These are phyloP conservation scores for Yamadazyma dushanensis DNA, from an alignment of 1,139 yeast genomes.

Conservation along the genomic window DNA sequence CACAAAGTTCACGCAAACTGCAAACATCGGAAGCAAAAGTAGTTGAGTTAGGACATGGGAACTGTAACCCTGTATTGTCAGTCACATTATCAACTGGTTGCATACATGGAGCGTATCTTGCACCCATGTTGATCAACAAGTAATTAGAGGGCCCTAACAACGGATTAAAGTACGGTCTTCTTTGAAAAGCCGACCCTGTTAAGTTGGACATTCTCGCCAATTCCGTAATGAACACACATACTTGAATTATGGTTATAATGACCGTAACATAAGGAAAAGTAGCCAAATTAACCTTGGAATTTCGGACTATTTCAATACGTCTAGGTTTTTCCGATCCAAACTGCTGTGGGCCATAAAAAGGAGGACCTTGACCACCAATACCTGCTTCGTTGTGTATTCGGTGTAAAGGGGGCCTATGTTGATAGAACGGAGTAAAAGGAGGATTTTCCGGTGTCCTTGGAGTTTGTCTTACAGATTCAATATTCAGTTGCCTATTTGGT, in stretches of 20 bases:
- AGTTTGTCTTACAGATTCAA: too few species aligned
- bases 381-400: too few species aligned
- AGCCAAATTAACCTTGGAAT: too few species aligned
- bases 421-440: too few species aligned
- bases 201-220: conserved; percentile 55
- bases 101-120: conserved; percentile 75
- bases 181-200: conserved; percentile 70
- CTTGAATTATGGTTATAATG: conserved; percentile 50
- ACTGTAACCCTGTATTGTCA: conserved; percentile 43
- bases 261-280: conserved; percentile 52
- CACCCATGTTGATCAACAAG: conserved; percentile 67
- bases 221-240: conserved; percentile 68
- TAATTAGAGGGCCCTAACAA: conserved; percentile 81
- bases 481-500: too few species aligned
- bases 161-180: conserved; percentile 73
- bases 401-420: too few species aligned
- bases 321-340: too few species aligned
- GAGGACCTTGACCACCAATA: too few species aligned
- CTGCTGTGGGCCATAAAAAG: too few species aligned
- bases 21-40: conserved; percentile 55
- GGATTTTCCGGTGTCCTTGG: too few species aligned
- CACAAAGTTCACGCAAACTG: conserved; percentile 58
- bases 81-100: conserved; percentile 53
- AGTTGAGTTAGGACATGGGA: conserved; percentile 76
- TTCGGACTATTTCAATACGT: too few species aligned